These are phyloP conservation scores for Cardamine occulta DNA, from an alignment of 345 rosid genomes.

Conservation along the genomic window DNA sequence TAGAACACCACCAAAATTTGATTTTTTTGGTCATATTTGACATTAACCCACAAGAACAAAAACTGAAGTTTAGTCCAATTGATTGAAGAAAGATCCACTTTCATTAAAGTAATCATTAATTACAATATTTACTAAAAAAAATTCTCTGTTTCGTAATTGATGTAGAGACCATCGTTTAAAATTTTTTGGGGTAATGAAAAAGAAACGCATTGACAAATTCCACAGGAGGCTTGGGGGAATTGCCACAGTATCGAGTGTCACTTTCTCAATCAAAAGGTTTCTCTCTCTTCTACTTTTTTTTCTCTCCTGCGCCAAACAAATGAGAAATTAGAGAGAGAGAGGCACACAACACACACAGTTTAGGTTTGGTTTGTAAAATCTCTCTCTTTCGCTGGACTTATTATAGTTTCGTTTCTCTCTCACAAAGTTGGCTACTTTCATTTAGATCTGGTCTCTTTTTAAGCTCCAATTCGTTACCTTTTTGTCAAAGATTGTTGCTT, in stretches of 20 bases:
- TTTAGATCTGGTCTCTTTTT: slow-evolving; percentile 36
- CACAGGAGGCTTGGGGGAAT: background rate
- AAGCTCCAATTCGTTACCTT: slow-evolving; percentile 30
- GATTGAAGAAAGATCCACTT: slow-evolving; percentile 14
- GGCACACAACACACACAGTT: background rate
- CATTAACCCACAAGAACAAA: background rate
- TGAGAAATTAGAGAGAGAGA: slow-evolving; percentile 10
- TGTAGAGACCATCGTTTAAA: slow-evolving; percentile 7
- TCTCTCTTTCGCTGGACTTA: slow-evolving; percentile 33
- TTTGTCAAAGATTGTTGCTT: slow-evolving; percentile 10
- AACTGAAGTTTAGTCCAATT: background rate
- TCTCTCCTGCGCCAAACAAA: slow-evolving; percentile 40
- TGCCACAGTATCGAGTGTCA: slow-evolving; percentile 39
- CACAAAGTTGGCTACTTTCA: background rate
- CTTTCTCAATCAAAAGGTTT: slow-evolving; percentile 46
- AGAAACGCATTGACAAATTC: slow-evolving; percentile 21
- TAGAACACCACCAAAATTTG: background rate
- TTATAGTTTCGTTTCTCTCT: slow-evolving; percentile 28
- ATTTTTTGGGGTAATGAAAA: background rate
- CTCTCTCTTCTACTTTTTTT: slow-evolving; percentile 35
- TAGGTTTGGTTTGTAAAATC: slow-evolving; percentile 37
- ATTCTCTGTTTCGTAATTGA: background rate
- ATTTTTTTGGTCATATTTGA: background rate
- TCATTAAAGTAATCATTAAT: slow-evolving; percentile 23
- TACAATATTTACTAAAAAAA: background rate